Percentiles rank a stretch among this genome's conserved stretches.
These are phyloP conservation scores for Dovyalis caffra DNA, from an alignment of 345 rosid species.

Conservation along the genomic window DNA sequence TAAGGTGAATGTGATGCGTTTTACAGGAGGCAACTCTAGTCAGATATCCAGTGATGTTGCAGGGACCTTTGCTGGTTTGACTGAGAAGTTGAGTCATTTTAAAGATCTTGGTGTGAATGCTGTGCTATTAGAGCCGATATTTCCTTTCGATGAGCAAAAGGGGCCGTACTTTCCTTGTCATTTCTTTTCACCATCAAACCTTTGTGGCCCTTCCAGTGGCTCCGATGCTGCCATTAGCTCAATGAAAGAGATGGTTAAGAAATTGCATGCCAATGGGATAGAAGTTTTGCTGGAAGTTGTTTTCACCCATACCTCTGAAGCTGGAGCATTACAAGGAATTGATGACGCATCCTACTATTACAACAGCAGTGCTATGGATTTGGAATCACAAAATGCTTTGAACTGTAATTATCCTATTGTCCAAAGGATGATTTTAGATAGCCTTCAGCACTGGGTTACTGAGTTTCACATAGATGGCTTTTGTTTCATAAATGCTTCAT, in stretches of 20 bases:
- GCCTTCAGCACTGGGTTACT: slow-evolving; percentile 78
- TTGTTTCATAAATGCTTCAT: slow-evolving; percentile 73
- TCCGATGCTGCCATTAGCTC: slow-evolving; percentile 55
- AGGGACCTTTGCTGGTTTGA: slow-evolving; percentile 80
- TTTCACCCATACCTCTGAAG: slow-evolving; percentile 68
- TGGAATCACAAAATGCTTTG: slow-evolving; percentile 46
- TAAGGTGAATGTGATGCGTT: slow-evolving; percentile 65
- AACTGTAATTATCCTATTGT: slow-evolving; percentile 75
- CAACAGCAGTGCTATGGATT: slow-evolving; percentile 30
- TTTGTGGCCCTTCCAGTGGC: slow-evolving; percentile 52
- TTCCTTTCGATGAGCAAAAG: slow-evolving; percentile 56
- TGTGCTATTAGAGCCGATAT: slow-evolving; percentile 79
- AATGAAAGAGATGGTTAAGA: slow-evolving; percentile 89
- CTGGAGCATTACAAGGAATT: slow-evolving; percentile 64
- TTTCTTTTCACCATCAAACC: slow-evolving; percentile 66
- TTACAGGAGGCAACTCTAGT: slow-evolving; percentile 73
- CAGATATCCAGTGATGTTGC: slow-evolving; percentile 49
- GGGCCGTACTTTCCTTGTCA: slow-evolving; percentile 85
- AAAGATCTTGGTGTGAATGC: slow-evolving; percentile 78
- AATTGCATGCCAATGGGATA: slow-evolving; percentile 65
- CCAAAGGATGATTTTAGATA: slow-evolving; percentile 70
- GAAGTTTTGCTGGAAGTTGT: slow-evolving; percentile 89
- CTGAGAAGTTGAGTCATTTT: slow-evolving; percentile 66
- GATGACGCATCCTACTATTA: slow-evolving; percentile 67
- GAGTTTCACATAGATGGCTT: slow-evolving; percentile 92